Evolutionary conservation across 140 eudicot species (phyloP), one percentile per base, ranked within the genome.

Genomic region (Senecio squalidus): DNA sequence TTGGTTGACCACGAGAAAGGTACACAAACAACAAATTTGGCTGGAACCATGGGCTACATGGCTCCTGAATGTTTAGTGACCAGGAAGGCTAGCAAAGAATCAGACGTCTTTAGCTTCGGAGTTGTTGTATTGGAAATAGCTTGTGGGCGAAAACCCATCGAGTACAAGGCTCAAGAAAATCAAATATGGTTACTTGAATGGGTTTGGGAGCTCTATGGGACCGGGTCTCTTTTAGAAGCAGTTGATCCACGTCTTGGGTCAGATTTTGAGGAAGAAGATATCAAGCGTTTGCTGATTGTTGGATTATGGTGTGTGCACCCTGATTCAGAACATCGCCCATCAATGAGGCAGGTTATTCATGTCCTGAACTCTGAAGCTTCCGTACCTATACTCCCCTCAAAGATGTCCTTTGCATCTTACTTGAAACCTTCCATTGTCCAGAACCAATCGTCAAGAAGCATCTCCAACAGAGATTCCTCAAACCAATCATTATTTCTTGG

Each of bases 291-390:
- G 9, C 64, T 72, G 72, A 45, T 55, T 1, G 54, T 71, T 3
- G 77, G 72, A 9, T 51, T 72, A 33, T 72, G 77, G 72, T 73
- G 74, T 10, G 78, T 26, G 29, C 64, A 73, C 31, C 78, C 78
- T 3, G 68, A 73, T n/a, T 16, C 57, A 6, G 24, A 66, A 13
- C 14, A 1, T 51, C 78, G 69, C 6, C 78, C 78, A 9, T 49
- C 78, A 1, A 58, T 73, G 47, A 50, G 54, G 31, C 62, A 73
- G 40, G 74, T 39, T 1, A 58, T 73, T 65, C 66, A 66, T n/a
- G 68, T 58, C 26, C 41, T 73, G 1, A 50, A 29, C 9, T 49
- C n/a, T 30, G 64, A 73, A 49, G 64, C 20, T 14, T 24, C 58
- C 4, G 38, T 59, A 5, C 78, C 74, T 27, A 10, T 5, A 39